These are phyloP conservation scores for Planoprotostelium fungivorum DNA, from an alignment of 78 protist genomes.

Conservation along the genomic window DNA sequence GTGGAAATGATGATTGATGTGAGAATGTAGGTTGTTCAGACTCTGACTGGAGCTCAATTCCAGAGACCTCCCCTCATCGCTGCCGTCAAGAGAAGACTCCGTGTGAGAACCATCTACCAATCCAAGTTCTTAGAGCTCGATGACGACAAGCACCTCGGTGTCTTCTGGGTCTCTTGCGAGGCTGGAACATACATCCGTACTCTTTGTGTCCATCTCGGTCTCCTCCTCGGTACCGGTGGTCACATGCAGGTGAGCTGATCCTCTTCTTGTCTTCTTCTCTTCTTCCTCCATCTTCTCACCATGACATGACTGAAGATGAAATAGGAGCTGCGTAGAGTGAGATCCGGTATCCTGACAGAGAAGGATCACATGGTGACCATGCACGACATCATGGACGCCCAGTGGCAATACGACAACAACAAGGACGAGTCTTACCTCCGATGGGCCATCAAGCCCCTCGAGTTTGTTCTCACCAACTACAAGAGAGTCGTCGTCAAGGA, in stretches of 20 bases:
- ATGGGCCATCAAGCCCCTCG: conserved; percentile 96
- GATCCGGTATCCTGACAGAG: conserved; percentile 91
- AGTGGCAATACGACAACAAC: conserved; percentile 81
- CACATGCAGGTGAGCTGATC: conserved; percentile 85
- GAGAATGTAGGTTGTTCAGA: conserved; percentile 65
- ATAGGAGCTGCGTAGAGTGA: conserved; percentile 66
- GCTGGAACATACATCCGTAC: conserved; percentile 99
- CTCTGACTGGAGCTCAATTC: conserved; percentile 97
- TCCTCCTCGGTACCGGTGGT: conserved; percentile 96
- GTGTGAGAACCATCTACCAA: conserved; percentile 97
- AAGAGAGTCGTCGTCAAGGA: conserved; percentile 99
- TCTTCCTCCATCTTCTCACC: neutral
- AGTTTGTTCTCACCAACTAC: conserved; percentile 84
- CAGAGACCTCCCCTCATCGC: conserved; percentile 99
- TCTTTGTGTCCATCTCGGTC: conserved; percentile 99
- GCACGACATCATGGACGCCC: conserved; percentile 99
- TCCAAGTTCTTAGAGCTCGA: conserved; percentile 93
- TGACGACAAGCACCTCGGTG: conserved; percentile 85
- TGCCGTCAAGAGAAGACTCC: conserved; percentile 88
- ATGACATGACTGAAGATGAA: neutral
- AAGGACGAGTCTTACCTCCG: conserved; percentile 93
- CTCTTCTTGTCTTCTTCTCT: conserved; percentile 22
- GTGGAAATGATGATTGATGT: neutral
- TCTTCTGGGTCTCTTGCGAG: conserved; percentile 97
- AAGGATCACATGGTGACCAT: conserved; percentile 89